Evolutionary conservation across 1,139 yeast species (phyloP).

Genomic region (Kurtzmaniella quercitrusa): DNA sequence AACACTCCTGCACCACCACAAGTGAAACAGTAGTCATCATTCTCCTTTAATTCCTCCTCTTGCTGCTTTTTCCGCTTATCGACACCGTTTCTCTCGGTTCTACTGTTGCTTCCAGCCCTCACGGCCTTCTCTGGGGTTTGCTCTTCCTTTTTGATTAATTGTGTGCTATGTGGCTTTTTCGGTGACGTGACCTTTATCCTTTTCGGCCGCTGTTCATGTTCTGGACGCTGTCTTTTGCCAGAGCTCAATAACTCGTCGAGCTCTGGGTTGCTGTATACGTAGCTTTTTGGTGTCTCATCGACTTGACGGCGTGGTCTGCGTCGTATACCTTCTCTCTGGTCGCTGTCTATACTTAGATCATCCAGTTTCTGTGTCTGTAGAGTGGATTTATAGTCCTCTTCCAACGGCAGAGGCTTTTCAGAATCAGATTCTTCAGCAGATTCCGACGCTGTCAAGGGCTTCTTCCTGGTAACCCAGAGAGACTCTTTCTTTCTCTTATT

Average conservation of each 20-base stretch:
- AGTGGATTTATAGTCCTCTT: not conserved
- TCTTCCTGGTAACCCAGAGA: slow-evolving; percentile 34
- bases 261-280: not conserved
- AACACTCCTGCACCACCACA: slow-evolving; percentile 89
- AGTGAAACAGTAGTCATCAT: slow-evolving; percentile 84
- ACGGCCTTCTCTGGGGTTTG: not conserved
- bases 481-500: slow-evolving; percentile 49
- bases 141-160: slow-evolving; percentile 4
- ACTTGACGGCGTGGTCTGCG: not conserved
- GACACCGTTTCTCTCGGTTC: not conserved
- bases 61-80: slow-evolving; percentile 8
- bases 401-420: not conserved
- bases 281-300: slow-evolving; percentile 1
- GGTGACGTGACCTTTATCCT: slow-evolving; percentile 42
- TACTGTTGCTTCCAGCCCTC: not conserved
- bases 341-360: not conserved
- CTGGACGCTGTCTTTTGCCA: not conserved
- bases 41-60: slow-evolving; percentile 38
- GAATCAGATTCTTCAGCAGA: slow-evolving; percentile 5
- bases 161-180: slow-evolving; percentile 19
- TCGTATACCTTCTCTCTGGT: slow-evolving; percentile 1
- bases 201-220: slow-evolving; percentile 16
- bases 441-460: slow-evolving; percentile 7
- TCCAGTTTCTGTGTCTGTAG: slow-evolving; percentile 1
- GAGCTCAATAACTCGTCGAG: not conserved